Percentiles rank a stretch among this genome's conserved stretches.
Conservation (phyloP, 257 asterid genomes). For the Solanum megistacrolobum region DNA sequence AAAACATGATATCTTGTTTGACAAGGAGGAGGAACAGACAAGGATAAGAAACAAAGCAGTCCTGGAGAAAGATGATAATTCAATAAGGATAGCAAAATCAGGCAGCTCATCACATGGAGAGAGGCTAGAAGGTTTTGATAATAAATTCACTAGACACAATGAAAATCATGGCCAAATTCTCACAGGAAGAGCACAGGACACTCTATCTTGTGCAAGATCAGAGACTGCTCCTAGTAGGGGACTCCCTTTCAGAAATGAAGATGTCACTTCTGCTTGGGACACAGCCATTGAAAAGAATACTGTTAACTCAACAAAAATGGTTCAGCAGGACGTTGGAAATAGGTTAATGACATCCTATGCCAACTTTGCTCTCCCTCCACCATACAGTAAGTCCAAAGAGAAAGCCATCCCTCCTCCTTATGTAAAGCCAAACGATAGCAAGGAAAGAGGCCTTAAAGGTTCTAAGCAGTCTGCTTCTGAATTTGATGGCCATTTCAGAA, state of each 20-base stretch:
- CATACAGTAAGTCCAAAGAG: conserved; percentile 53
- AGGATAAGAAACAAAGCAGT: conserved; percentile 21
- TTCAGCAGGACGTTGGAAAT: conserved; percentile 27
- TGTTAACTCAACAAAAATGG: conserved; percentile 14
- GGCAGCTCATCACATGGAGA: conserved; percentile 31
- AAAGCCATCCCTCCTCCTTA: conserved; percentile 50
- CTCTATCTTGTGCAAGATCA: conserved; percentile 24
- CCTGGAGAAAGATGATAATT: conserved; percentile 20
- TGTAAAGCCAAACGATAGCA: conserved; percentile 43
- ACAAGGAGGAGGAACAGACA: conserved; percentile 23
- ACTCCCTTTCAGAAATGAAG: conserved; percentile 22
- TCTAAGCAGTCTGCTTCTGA: conserved; percentile 24
- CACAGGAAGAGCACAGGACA: conserved; percentile 16
- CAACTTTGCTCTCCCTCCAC: conserved; percentile 51
- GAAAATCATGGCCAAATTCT: not conserved
- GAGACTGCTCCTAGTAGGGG: conserved; percentile 17
- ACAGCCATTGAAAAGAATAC: conserved; percentile 8
- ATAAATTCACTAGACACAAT: not conserved
- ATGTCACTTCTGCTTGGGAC: conserved; percentile 8
- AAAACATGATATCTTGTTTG: conserved; percentile 8
- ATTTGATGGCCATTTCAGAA: conserved; percentile 9
- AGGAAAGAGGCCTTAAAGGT: conserved; percentile 22
- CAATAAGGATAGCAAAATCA: conserved; percentile 25
- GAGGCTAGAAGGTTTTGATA: conserved; percentile 16
- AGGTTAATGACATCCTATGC: conserved; percentile 22